A percentile compares a stretch with the other conserved stretches of the same genome.
phyloP scores from a whole-genome alignment of 495 filamentous ascomycete species.

The Chlorociboria aeruginascens region DNA sequence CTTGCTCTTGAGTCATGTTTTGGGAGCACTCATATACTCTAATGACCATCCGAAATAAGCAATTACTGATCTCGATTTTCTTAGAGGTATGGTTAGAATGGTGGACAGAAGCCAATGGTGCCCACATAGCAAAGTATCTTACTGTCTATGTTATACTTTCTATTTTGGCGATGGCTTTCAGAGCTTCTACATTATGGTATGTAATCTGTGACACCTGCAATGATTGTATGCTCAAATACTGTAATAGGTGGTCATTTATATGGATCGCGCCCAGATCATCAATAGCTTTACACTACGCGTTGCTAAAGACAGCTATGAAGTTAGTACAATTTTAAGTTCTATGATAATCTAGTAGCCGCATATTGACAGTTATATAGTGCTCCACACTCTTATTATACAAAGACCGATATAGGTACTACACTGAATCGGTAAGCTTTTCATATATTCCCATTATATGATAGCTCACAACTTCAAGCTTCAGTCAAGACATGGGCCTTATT shows the following conservation, averaged over 20 bases:
- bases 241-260: not conserved
- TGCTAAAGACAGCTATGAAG: not conserved
- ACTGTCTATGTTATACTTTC: conserved; percentile 1
- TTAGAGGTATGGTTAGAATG: conserved; percentile 24
- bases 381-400: conserved; percentile 15
- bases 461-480: conserved; percentile 13
- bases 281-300: not conserved
- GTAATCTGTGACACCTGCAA: not conserved
- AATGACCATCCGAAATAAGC: not conserved
- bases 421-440: conserved; percentile 16
- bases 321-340: not conserved
- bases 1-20: not conserved
- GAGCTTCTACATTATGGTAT: not conserved
- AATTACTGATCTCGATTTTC: not conserved
- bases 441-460: too few species aligned
- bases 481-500: conserved; percentile 25
- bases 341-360: not conserved
- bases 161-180: not conserved
- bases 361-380: conserved; percentile 2
- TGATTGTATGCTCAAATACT: not conserved
- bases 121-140: conserved; percentile 13
- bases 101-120: conserved; percentile 18
- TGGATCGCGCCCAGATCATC: not conserved
- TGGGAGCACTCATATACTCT: not conserved
- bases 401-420: conserved; percentile 17